Percentiles rank a stretch among this genome's conserved stretches.
phyloP scores from a whole-genome alignment of 2,329 filamentous ascomycete species.

The Colletotrichum liaoningense region DNA sequence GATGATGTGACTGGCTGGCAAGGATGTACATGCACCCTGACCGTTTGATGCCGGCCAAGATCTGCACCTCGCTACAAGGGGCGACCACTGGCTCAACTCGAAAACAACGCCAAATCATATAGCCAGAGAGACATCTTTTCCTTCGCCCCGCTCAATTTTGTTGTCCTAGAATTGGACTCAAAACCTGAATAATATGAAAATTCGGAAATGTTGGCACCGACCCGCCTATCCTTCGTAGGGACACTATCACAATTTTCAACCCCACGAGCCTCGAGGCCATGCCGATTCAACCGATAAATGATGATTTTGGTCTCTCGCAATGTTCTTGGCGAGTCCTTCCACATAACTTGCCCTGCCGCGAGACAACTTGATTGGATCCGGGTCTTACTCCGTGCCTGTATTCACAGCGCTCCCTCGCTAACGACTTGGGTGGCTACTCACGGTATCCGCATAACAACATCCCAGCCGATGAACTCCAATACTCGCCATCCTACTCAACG shows the following conservation, averaged over 20 bases:
- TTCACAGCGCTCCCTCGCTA: neutral
- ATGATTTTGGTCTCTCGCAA: neutral
- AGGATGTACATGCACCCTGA: constrained; percentile 9
- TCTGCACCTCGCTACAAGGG: constrained; percentile 22
- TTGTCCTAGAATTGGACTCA: neutral
- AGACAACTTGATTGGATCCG: neutral
- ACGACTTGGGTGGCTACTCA: neutral
- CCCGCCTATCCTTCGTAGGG: neutral
- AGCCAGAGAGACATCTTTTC: constrained; percentile 7
- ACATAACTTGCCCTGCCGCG: neutral
- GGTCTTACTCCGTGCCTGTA: neutral
- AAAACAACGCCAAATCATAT: constrained; percentile 14
- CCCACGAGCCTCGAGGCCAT: neutral
- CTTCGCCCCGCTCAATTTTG: neutral
- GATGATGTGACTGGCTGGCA: constrained; percentile 13
- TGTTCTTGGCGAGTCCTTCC: neutral
- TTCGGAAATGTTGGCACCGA: neutral
- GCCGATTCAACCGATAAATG: neutral
- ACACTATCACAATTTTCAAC: neutral
- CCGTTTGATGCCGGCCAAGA: constrained; percentile 13
- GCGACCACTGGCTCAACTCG: neutral
- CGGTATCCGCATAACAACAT: neutral
- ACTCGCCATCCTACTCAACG: neutral
- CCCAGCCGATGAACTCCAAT: neutral
- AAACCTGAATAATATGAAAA: neutral